A percentile compares a stretch with the other conserved stretches of the same genome.
Conservation (phyloP, 768 basidiomycete species). For the Kwoniella dejecticola region DNA sequence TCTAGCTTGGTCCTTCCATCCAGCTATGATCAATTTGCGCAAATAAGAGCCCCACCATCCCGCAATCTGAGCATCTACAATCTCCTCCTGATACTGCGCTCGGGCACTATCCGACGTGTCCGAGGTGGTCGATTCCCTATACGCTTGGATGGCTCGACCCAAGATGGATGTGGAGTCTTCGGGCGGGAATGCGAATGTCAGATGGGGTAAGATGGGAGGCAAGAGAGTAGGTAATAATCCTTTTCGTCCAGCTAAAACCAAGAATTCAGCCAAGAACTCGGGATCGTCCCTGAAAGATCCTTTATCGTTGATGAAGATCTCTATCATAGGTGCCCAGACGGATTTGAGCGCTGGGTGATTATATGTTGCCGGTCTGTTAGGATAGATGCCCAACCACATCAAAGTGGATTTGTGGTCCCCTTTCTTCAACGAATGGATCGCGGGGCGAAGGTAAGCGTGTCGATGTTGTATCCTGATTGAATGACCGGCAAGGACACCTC, state of each 20-base stretch:
- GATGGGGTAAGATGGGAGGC: conserved; percentile 25
- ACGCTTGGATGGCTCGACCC: conserved; percentile 10
- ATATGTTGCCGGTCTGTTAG: conserved; percentile 39
- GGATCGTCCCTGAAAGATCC: conserved; percentile 11
- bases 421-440: conserved; percentile 12
- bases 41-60: conserved; percentile 30
- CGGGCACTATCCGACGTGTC: conserved; percentile 5
- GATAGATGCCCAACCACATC: conserved; percentile 41
- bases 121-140: conserved; percentile 26
- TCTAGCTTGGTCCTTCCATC: conserved; percentile 30
- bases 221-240: conserved; percentile 36
- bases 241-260: conserved; percentile 31
- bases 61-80: conserved; percentile 22
- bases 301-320: conserved; percentile 19
- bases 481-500: conserved; percentile 26
- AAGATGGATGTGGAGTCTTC: conserved; percentile 13
- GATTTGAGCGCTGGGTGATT: conserved; percentile 26
- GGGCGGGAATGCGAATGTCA: conserved; percentile 19
- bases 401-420: conserved; percentile 24
- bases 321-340: conserved; percentile 34
- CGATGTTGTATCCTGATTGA: conserved; percentile 27
- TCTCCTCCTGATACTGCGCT: conserved; percentile 16
- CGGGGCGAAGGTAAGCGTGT: conserved; percentile 32
- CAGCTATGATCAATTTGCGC: conserved; percentile 22
- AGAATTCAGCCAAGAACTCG: conserved; percentile 21